Evolutionary conservation across 208 protist genomes (phyloP), one percentile per base, ranked within the genome.

Genomic region (Trypanosoma theileri): DNA sequence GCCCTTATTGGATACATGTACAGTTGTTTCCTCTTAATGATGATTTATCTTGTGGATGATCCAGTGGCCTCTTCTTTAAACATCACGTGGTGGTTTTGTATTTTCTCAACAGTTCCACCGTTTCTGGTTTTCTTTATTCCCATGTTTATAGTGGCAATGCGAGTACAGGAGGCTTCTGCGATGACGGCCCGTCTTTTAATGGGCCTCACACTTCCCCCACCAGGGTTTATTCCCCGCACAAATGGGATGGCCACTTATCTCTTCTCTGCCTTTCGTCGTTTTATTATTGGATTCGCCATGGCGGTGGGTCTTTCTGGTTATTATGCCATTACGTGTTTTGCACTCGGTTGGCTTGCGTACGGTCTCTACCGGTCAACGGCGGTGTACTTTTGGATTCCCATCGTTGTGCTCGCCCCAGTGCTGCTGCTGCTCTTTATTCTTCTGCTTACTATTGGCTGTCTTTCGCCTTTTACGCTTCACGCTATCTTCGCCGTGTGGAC

Each of bases 111-210:
- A 13, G 63, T 69, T 16, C 50, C 63, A 0, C 24, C 57, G 51
- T 70, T 70, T 28, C 54, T 70, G 3, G 1, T 70, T 13, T 46
- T 70, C 0, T 70, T 70, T 61, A 61, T 70, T 44, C 55, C 46
- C 26, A 61, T 61, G n/a, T 70, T 70, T 63, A 19, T 61, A 24
- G 45, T 54, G 14, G 50, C 48, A 31, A 70, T 70, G 53, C 65
- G 61, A 42, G 28, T 61, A 1, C 50, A 70, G 41, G 65, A 70
- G 54, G 51, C 53, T 6, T 70, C 65, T 3, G 41, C 65, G 3
- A 55, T 70, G 11, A 52, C 16, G 13, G 65, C 53, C 1, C 65
- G 53, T 17, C 28, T 61, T 9, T 26, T 59, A 26, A 48, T 17
- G 0, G 65, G 65, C 0, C 60, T 53, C n/a, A 22, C 65, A 10